These are phyloP conservation scores for Yamadazyma blattariae DNA, from an alignment of 1,139 yeast genomes.

Conservation along the genomic window DNA sequence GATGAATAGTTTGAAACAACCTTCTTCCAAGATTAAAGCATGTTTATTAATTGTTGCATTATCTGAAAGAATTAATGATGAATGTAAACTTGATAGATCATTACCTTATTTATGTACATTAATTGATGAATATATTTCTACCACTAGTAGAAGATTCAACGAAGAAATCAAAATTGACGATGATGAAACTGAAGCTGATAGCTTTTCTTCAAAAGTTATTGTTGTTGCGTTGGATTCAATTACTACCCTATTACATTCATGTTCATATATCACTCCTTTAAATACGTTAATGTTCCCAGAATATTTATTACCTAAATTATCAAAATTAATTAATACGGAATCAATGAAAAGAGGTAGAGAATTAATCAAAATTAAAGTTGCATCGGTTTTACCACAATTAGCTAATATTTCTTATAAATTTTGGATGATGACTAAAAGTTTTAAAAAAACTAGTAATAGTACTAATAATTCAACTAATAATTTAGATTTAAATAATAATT, in stretches of 20 bases:
- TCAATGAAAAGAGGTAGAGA: conserved; percentile 18
- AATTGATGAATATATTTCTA: conserved; percentile 31
- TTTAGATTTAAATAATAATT: conserved; percentile 2
- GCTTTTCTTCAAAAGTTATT: conserved; percentile 46
- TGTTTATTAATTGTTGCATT: conserved; percentile 75
- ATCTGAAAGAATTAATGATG: conserved; percentile 76
- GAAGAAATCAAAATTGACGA: neutral
- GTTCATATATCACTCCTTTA: conserved; percentile 69
- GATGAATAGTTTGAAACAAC: conserved; percentile 60
- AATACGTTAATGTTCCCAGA: conserved; percentile 78
- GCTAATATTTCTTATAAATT: conserved; percentile 64
- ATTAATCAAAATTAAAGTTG: conserved; percentile 63
- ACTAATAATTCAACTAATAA: conserved; percentile 1
- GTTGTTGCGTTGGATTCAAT: conserved; percentile 54
- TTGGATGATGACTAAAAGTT: conserved; percentile 60
- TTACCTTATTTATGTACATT: conserved; percentile 70
- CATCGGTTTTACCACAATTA: conserved; percentile 67
- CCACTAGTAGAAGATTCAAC: conserved; percentile 5
- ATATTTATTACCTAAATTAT: conserved; percentile 72
- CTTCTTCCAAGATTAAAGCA: conserved; percentile 64
- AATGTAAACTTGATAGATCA: conserved; percentile 79
- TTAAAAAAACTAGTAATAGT: conserved; percentile 24
- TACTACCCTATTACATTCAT: conserved; percentile 61
- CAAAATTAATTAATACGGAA: conserved; percentile 31
- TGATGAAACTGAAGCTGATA: neutral